Evolutionary conservation across 257 asterid species (phyloP).

Genomic region (Gardenia jasminoides): DNA sequence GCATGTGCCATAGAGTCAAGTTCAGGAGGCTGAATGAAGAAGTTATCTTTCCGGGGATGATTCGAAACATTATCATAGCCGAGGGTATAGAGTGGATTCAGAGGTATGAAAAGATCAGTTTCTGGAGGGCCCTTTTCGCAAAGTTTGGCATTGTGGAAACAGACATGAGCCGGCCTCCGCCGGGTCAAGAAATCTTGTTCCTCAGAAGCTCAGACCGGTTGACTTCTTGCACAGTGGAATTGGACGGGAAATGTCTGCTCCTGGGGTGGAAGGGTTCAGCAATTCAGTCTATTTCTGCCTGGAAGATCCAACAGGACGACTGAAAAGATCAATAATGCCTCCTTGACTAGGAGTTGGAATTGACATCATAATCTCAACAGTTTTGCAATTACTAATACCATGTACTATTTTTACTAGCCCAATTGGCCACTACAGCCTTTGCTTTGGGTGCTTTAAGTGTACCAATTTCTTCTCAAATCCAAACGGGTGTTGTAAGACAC

Average conservation of each 20-base stretch:
- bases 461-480: too few relatives aligned
- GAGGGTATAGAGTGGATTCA: slow-evolving; percentile 42
- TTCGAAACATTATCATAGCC: slow-evolving; percentile 36
- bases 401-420: too few relatives aligned
- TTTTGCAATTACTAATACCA: not conserved
- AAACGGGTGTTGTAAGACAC: too few relatives aligned
- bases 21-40: slow-evolving; percentile 35
- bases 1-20: slow-evolving; percentile 27
- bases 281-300: slow-evolving; percentile 38
- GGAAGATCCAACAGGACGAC: slow-evolving; percentile 23
- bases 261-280: slow-evolving; percentile 50
- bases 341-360: not conserved
- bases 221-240: slow-evolving; percentile 23
- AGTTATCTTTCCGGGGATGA: slow-evolving; percentile 17
- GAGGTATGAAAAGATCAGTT: slow-evolving; percentile 18
- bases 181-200: slow-evolving; percentile 35
- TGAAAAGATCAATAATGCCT: not conserved
- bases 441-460: too few relatives aligned
- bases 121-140: slow-evolving; percentile 34
- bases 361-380: not conserved
- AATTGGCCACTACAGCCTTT: too few relatives aligned
- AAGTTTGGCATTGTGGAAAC: slow-evolving; percentile 31
- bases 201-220: slow-evolving; percentile 18
- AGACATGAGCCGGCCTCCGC: slow-evolving; percentile 33
- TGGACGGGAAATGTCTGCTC: slow-evolving; percentile 40